Conservation (phyloP, 805 yeast genomes). For the Starmerella ratchasimensis region DNA sequence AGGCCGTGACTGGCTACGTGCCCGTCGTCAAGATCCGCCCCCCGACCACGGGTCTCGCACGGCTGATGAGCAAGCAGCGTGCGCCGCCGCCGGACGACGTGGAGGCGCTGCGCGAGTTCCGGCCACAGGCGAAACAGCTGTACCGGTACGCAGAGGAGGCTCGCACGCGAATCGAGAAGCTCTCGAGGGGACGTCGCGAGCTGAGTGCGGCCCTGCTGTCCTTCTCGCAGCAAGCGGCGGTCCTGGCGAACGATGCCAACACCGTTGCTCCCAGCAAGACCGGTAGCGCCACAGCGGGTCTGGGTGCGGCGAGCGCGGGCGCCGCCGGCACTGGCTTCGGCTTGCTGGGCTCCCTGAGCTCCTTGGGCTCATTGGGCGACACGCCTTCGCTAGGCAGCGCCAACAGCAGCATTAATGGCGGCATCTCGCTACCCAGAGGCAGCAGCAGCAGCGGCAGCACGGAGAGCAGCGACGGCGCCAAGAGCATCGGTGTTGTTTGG, state of each 20-base stretch:
- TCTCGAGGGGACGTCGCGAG: slow-evolving; percentile 33
- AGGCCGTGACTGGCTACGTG: slow-evolving; percentile 55
- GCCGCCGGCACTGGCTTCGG: too few relatives aligned
- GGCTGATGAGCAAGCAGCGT: slow-evolving; percentile 83
- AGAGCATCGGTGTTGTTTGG: slow-evolving; percentile 38
- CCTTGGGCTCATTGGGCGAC: too few relatives aligned
- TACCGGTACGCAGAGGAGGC: slow-evolving; percentile 44
- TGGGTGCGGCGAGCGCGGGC: too few relatives aligned
- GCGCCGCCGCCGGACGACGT: slow-evolving; percentile 85
- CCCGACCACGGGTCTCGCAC: slow-evolving; percentile 71
- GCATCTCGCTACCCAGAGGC: slow-evolving; percentile 1
- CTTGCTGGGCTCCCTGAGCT: too few relatives aligned
- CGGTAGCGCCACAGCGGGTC: too few relatives aligned
- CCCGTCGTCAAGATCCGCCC: slow-evolving; percentile 47
- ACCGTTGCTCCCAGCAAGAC: too few relatives aligned
- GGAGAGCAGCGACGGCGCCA: slow-evolving; percentile 3
- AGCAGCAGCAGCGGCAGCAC: neutral
- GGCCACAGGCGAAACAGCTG: slow-evolving; percentile 73
- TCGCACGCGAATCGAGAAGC: slow-evolving; percentile 43
- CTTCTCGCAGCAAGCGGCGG: slow-evolving; percentile 19
- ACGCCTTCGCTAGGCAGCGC: too few relatives aligned
- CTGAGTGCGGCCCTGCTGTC: slow-evolving; percentile 43
- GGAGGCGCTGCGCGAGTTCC: slow-evolving; percentile 62
- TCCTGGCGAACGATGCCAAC: slow-evolving; percentile 33
- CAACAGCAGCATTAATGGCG: too few relatives aligned